Base-by-base conservation (phyloP, 2,329 filamentous ascomycete species). In the Talaromyces sp. region DNA sequence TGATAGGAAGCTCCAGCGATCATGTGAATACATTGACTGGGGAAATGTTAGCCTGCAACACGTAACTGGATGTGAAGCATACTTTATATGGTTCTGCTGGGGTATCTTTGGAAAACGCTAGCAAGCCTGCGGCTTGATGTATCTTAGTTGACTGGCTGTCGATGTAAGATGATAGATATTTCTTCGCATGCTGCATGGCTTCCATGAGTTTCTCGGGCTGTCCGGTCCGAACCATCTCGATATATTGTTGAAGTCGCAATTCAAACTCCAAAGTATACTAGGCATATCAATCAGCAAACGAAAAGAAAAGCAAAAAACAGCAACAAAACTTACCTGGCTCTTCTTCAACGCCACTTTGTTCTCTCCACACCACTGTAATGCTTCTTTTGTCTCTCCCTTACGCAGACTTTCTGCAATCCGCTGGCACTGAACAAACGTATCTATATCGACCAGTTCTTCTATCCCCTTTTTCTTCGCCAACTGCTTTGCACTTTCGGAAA, bases 311-410 rank as follows among this genome's bases (percentile, higher is more conserved):
- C 71, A 48, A 50, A 24, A 11, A 43, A 17, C 7, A 21, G 41
- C 55, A 8, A n/a, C 52, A 55, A 29, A 27, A 69, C 85, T 63
- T 74, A 90, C 89, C 73, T 90, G 88, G 75, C 90, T 88, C 80
- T 94, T 96, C 70, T 92, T 90, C 62, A 99, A 78, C 64, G 92
- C 89, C 69, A 93, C 92, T 75, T 95, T 94, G 75, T 97, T 96
- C 69, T 97, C 93, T 17, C 82, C 85, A 73, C 94, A 97, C 94
- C 94, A 99, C 12, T 86, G 84, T 58, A 99, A 75, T 24, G 92
- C 92, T 68, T 95, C 90, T 38, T 82, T 81, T 4, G 93, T 89
- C 66, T 86, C 90, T 32, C 88, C 86, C 43, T 82, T 81, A 50
- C 84, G 78, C 62, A 99, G 77, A 63, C 88, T 89, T 67, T 87